A percentile compares a stretch with the other conserved stretches of the same genome.
Evolutionary conservation across 345 rosid species (phyloP).

Genomic region (Brassica rapa): DNA sequence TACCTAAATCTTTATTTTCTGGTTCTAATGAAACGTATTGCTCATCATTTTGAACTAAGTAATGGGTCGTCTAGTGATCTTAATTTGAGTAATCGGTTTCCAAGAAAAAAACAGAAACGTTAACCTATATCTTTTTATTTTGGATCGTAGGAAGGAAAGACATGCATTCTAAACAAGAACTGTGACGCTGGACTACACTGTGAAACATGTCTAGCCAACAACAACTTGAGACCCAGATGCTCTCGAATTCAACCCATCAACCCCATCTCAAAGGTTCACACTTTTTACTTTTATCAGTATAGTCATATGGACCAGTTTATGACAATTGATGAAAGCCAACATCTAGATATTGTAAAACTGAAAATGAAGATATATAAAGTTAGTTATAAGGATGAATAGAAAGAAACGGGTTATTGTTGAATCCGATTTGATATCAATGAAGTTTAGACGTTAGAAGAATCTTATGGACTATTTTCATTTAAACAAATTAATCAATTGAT

Average conservation of each 20-base stretch:
- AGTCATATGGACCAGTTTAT: neutral
- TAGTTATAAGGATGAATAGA: neutral
- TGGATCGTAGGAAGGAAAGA: conserved; percentile 67
- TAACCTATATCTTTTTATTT: conserved; percentile 6
- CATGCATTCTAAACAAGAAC: conserved; percentile 52
- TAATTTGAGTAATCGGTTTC: neutral
- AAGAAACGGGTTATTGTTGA: neutral
- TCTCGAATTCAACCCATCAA: conserved; percentile 58
- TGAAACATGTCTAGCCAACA: conserved; percentile 63
- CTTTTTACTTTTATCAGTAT: neutral
- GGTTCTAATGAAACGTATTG: neutral
- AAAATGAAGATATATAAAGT: neutral
- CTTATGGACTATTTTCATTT: neutral
- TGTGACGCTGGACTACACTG: conserved; percentile 77
- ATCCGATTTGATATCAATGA: neutral
- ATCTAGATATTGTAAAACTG: neutral
- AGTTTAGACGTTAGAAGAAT: neutral
- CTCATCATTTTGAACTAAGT: neutral
- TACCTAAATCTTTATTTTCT: neutral
- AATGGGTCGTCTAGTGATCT: neutral
- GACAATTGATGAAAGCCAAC: neutral
- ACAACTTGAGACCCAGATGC: conserved; percentile 74
- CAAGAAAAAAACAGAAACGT: neutral
- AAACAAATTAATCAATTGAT: neutral
- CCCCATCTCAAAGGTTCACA: conserved; percentile 59